phyloP scores from a whole-genome alignment of 73 alveolate genomes.

The Halteria grandinella region DNA sequence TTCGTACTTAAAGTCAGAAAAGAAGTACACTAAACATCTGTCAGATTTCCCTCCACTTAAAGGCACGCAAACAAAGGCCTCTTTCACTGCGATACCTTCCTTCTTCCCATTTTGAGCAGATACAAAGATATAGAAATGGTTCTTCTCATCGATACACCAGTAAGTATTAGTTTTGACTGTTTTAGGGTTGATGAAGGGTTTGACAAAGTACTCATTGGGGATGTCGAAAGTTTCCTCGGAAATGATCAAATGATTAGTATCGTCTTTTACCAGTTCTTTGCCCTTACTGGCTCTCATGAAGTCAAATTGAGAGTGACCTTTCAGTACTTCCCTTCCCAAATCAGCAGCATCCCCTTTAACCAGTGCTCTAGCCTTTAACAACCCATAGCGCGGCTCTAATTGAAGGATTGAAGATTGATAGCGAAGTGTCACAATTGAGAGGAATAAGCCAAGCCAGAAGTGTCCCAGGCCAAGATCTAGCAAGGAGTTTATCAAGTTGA shows the following conservation, averaged over 20 bases:
- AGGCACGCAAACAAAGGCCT: conserved; percentile 43
- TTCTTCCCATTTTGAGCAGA: no score
- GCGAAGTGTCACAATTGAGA: no score
- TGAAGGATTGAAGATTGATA: no score
- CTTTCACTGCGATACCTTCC: no score
- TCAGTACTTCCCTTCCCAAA: conserved; percentile 15
- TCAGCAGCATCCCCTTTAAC: neutral
- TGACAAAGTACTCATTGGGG: conserved; percentile 10
- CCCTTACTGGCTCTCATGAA: conserved; percentile 2
- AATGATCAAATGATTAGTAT: conserved; percentile 17
- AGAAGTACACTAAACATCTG: conserved; percentile 18
- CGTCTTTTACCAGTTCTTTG: conserved; percentile 12
- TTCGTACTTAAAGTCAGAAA: conserved; percentile 45
- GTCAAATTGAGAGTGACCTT: conserved; percentile 13
- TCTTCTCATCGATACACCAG: conserved; percentile 33
- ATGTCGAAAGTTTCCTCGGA: conserved; percentile 46
- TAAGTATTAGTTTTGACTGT: conserved; percentile 16
- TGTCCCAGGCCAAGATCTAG: no score
- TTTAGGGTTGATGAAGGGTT: conserved; percentile 1
- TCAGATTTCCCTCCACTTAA: conserved; percentile 14
- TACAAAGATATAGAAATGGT: conserved; percentile 23
- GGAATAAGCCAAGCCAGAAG: no score
- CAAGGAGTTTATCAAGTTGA: no score
- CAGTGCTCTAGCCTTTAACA: conserved; percentile 24
- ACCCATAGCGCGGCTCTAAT: neutral